A percentile compares a stretch with the other conserved stretches of the same genome.
Evolutionary conservation across 306 rosid species (phyloP).

Genomic region (Acacia melanoxylon): DNA sequence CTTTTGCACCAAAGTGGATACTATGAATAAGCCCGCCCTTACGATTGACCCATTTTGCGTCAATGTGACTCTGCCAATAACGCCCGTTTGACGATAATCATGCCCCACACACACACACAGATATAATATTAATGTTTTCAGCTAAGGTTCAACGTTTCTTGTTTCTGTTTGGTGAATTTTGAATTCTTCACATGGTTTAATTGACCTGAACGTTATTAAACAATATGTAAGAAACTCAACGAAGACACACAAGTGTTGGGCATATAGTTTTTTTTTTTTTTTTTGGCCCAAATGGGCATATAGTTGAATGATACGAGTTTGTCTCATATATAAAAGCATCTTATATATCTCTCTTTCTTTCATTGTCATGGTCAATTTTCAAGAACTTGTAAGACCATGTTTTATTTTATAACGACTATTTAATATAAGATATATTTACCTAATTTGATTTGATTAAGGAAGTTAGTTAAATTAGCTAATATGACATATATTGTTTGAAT

Average conservation of each 20-base stretch:
- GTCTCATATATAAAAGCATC: not conserved
- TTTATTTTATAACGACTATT: not conserved
- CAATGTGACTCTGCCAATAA: not conserved
- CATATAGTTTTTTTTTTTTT: no score
- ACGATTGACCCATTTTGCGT: not conserved
- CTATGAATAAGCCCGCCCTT: not conserved
- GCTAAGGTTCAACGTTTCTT: slow-evolving; percentile 1
- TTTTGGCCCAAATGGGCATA: no score
- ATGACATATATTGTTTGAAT: no score
- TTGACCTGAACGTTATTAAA: not conserved
- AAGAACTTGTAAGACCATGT: not conserved
- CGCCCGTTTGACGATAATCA: not conserved
- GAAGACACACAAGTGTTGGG: not conserved
- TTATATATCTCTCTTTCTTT: not conserved
- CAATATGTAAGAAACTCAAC: not conserved
- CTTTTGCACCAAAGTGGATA: not conserved
- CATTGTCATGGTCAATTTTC: not conserved
- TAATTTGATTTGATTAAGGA: no score
- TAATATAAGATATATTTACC: no score
- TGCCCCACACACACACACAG: not conserved
- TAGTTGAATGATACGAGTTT: not conserved
- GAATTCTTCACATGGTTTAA: not conserved
- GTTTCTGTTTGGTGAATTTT: not conserved
- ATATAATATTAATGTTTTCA: no score
- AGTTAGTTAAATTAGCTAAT: no score